These are phyloP conservation scores for Blepharisma japonicum DNA, from an alignment of 73 alveolate genomes.

Conservation along the genomic window DNA sequence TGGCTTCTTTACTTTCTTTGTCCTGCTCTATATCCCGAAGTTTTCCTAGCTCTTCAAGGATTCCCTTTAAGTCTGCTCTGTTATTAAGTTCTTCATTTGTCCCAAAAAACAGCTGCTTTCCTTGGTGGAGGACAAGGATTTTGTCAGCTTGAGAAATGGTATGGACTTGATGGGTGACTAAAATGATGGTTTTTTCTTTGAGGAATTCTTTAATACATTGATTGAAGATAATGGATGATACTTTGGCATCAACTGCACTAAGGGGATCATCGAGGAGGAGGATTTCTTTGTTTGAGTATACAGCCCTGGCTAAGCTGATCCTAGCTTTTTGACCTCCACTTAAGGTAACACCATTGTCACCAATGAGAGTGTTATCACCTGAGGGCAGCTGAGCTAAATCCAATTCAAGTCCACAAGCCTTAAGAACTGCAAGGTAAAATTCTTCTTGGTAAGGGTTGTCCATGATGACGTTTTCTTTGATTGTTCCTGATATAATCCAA, in stretches of 20 bases:
- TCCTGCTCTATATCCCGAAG: background rate
- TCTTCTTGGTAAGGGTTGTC: too few relatives aligned
- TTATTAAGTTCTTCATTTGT: background rate
- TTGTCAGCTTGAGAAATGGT: constrained; percentile 38
- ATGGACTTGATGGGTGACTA: constrained; percentile 30
- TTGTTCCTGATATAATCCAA: too few relatives aligned
- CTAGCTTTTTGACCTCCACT: constrained; percentile 75
- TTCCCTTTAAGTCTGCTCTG: too few relatives aligned
- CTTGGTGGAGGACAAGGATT: constrained; percentile 48
- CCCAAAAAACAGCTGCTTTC: constrained; percentile 23
- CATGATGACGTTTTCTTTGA: too few relatives aligned
- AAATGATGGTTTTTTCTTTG: constrained; percentile 32
- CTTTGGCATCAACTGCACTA: constrained; percentile 72
- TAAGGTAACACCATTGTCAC: constrained; percentile 65
- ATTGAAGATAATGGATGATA: constrained; percentile 54
- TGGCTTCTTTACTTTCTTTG: background rate
- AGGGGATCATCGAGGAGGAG: constrained; percentile 76
- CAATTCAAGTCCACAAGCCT: too few relatives aligned
- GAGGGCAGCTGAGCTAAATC: too few relatives aligned
- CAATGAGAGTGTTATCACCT: constrained; percentile 64
- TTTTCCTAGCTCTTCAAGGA: background rate
- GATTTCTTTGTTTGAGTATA: constrained; percentile 63
- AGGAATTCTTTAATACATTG: constrained; percentile 56
- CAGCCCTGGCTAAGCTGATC: constrained; percentile 74
- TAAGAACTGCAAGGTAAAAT: too few relatives aligned